Evolutionary conservation across 495 filamentous ascomycete species (phyloP), one percentile per base, ranked within the genome.

Genomic region (Cryomyces antarcticus): DNA sequence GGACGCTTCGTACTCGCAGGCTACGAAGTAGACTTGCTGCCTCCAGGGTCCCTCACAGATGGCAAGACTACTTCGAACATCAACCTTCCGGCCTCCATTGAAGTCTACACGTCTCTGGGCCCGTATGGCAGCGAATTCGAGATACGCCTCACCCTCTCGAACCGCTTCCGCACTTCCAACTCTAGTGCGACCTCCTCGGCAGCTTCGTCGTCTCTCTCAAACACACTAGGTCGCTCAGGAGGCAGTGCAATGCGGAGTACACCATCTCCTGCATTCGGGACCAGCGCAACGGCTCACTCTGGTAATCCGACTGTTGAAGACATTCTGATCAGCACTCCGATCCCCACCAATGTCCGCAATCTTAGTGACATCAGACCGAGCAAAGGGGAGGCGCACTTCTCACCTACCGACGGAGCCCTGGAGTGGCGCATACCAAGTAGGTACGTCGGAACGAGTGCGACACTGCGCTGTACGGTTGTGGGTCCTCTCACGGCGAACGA

Each of bases 1-100:
- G 89, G 89, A 13, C 71, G 82, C n/a, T 97, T 96, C 55, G 81
- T 89, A 9, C 69, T 97, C 6, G 85, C 84, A 28, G 86, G 87
- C 4, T 97, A 97, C 52, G 89, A 93, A 57, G 85, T 93, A 31
- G 82, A 96, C 60, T 66, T 97, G 24, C 66, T 97, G 24, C 57
- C 55, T n/a, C 30, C 47, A 5, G 49, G 50, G 30, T 46, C 41
- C 28, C 50, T 58, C 9, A 39, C 45, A 12, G 28, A 38, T 24
- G 12, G 12, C 12, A 9, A 36, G 33, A 36, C 33, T 13, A 49
- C 62, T 13, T 58, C 75, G 39, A 80, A 74, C 53, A 62, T 95
- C 3, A 80, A 83, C 45, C 60, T 97, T 5, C 89, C 89, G 0
- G 82, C 88, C 0, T 69, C 68, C 28, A 64, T 93, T 11, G 81